phyloP scores from a whole-genome alignment of 2,329 filamentous ascomycete genomes.

The Coccinonectria pachysandricola region DNA sequence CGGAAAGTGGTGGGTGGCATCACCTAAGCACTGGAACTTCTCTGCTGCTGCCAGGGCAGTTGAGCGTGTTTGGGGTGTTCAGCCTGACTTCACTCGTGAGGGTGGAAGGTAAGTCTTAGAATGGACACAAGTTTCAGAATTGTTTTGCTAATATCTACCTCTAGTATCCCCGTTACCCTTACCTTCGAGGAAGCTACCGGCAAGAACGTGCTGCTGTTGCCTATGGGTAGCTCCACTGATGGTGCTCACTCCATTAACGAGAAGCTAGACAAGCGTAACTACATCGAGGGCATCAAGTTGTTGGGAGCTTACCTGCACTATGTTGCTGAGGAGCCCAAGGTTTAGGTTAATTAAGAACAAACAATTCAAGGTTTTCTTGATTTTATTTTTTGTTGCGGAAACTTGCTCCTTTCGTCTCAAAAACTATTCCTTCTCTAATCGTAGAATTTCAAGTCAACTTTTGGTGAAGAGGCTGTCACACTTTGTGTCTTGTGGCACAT shows the following conservation, averaged over 20 bases:
- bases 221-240: conserved; percentile 96
- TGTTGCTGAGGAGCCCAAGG: conserved; percentile 76
- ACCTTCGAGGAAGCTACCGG: conserved; percentile 96
- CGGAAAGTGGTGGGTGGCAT: conserved; percentile 98
- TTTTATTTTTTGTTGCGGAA: too few species aligned
- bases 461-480: too few species aligned
- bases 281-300: conserved; percentile 96
- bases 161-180: conserved; percentile 86
- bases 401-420: too few species aligned
- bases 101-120: conserved; percentile 61
- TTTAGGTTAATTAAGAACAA: too few species aligned
- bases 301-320: conserved; percentile 93
- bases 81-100: conserved; percentile 92
- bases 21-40: conserved; percentile 99
- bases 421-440: too few species aligned
- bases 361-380: too few species aligned
- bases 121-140: not conserved
- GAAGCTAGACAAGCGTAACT: conserved; percentile 94
- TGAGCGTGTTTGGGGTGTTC: conserved; percentile 84
- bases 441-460: too few species aligned
- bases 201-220: conserved; percentile 91
- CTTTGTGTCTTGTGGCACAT: too few species aligned
- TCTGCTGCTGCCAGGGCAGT: conserved; percentile 89
- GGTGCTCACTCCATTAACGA: conserved; percentile 97
- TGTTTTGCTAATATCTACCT: conserved; percentile 7